Evolutionary conservation across 257 asterid species (phyloP).

Genomic region (Nemophila menziesii): DNA sequence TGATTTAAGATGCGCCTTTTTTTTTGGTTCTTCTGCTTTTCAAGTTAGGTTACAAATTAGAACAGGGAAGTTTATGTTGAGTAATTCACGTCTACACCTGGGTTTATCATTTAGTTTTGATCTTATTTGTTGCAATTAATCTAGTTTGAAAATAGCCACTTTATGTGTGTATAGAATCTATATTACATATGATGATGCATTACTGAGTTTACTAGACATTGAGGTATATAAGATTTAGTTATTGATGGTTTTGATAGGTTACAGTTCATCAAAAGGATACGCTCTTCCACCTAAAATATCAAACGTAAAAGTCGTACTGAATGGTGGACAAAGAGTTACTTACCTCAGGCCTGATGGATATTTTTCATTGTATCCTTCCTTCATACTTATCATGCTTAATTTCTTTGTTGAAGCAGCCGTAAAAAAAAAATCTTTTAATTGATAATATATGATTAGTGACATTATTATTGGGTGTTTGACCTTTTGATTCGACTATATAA

Average conservation of each 20-base stretch:
- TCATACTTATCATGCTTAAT: background rate
- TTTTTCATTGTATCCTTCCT: conserved; percentile 86
- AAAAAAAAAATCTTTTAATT: background rate
- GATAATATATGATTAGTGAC: background rate
- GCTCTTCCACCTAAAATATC: conserved; percentile 67
- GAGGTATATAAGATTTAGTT: background rate
- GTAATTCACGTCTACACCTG: no score
- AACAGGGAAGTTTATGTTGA: no score
- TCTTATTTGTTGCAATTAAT: no score
- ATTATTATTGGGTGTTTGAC: background rate
- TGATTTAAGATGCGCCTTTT: no score
- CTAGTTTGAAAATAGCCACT: no score
- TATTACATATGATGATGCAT: no score
- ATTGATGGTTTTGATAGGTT: conserved; percentile 28
- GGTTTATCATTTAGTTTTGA: no score
- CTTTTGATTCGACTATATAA: conserved; percentile 2
- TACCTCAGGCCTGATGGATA: conserved; percentile 87
- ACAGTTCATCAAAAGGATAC: conserved; percentile 51
- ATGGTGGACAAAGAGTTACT: conserved; percentile 82
- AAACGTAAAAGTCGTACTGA: conserved; percentile 61
- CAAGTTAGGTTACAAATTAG: no score
- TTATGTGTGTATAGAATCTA: no score
- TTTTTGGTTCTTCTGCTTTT: no score
- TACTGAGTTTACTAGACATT: background rate
- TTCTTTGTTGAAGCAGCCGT: background rate